Evolutionary conservation across 805 yeast genomes (phyloP).

Genomic region (Candida qinlingensis): DNA sequence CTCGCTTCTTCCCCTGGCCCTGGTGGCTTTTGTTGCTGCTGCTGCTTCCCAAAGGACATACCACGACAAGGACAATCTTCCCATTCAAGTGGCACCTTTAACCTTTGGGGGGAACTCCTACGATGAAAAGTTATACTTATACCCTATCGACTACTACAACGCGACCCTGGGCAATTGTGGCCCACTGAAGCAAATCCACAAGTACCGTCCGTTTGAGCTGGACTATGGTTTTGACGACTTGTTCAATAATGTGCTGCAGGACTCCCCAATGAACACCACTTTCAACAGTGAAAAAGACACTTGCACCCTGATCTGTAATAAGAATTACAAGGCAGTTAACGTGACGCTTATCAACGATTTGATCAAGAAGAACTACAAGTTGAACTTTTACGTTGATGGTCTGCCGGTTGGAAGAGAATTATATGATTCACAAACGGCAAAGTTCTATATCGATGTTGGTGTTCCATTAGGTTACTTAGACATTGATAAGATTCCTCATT

Average conservation of each 20-base stretch:
- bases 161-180: conserved; percentile 19
- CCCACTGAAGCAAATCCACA: conserved; percentile 10
- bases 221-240: conserved; percentile 1
- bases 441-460: conserved; percentile 24
- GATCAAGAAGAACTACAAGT: conserved; percentile 26
- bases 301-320: conserved; percentile 18
- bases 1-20: too few species aligned
- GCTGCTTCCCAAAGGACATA: neutral
- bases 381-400: conserved; percentile 27
- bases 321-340: conserved; percentile 16
- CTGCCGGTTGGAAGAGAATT: conserved; percentile 27
- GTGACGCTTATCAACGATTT: conserved; percentile 23
- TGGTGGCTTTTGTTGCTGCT: neutral
- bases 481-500: conserved; percentile 24
- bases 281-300: conserved; percentile 9
- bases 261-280: conserved; percentile 20
- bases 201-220: conserved; percentile 6
- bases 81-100: conserved; percentile 18
- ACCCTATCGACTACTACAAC: conserved; percentile 23
- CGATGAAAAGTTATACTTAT: conserved; percentile 21
- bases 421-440: conserved; percentile 24
- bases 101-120: conserved; percentile 24
- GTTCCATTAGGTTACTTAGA: conserved; percentile 28
- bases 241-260: conserved; percentile 14
- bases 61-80: conserved; percentile 16